A percentile compares a stretch with the other conserved stretches of the same genome.
Conservation (phyloP, 352 stramenopile species). For the Salisapilia sapeloensis region DNA sequence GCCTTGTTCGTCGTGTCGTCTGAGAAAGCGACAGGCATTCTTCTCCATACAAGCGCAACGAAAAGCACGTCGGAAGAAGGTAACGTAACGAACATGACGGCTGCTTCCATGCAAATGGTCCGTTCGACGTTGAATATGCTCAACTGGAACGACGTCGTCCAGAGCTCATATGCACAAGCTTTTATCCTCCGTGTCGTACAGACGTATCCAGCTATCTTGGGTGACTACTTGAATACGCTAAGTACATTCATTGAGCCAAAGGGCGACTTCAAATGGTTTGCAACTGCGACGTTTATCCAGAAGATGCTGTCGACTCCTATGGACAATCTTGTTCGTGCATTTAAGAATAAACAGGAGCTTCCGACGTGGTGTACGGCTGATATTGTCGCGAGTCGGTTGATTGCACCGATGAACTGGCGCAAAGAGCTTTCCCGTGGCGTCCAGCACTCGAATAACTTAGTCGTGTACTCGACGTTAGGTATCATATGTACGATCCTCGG, state of each 20-base stretch:
- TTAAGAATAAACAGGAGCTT: too few relatives aligned
- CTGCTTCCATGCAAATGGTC: constrained; percentile 25
- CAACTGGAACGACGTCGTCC: constrained; percentile 42
- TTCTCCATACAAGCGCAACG: too few relatives aligned
- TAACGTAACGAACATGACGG: constrained; percentile 4
- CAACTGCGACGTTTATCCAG: constrained; percentile 44
- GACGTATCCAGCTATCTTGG: constrained; percentile 38
- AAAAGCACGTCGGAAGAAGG: constrained; percentile 11
- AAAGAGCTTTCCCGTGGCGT: constrained; percentile 73
- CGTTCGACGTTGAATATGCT: constrained; percentile 42
- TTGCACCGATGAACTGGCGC: constrained; percentile 44
- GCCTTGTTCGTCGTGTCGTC: constrained; percentile 35
- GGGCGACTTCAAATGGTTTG: constrained; percentile 64
- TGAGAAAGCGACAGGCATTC: constrained; percentile 20
- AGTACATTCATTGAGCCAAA: constrained; percentile 56
- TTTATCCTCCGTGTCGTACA: constrained; percentile 37
- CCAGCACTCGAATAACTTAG: constrained; percentile 51
- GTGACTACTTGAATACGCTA: constrained; percentile 38
- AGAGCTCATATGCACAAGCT: constrained; percentile 21
- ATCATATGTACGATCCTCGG: constrained; percentile 40
- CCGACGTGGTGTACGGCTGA: constrained; percentile 24
- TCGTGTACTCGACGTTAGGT: constrained; percentile 58
- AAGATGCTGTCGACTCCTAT: constrained; percentile 39
- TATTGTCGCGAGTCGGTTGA: constrained; percentile 29
- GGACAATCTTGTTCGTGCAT: constrained; percentile 11